Evolutionary conservation across 106 monocot species (phyloP).

Genomic region (Dendrobium chrysotoxum): DNA sequence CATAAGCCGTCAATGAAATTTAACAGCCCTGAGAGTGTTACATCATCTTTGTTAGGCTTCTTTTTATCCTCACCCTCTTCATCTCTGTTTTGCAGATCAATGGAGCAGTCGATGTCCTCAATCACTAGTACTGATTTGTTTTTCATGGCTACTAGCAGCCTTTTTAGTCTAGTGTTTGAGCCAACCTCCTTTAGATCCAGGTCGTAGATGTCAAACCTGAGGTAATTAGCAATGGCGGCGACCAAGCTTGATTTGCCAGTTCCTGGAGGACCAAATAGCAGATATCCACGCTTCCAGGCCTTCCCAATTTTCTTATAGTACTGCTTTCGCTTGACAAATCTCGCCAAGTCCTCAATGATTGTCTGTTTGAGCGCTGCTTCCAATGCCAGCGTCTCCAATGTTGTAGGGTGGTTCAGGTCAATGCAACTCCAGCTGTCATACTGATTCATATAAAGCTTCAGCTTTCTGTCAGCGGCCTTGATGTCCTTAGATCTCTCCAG

Average conservation of each 20-base stretch:
- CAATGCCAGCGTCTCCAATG: slow-evolving; percentile 24
- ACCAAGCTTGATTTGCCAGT: slow-evolving; percentile 22
- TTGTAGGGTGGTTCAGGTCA: slow-evolving; percentile 28
- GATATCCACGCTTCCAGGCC: slow-evolving; percentile 24
- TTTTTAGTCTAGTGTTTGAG: slow-evolving; percentile 1
- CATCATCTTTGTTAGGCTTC: background rate
- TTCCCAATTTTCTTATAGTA: slow-evolving; percentile 17
- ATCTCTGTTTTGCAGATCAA: slow-evolving; percentile 8
- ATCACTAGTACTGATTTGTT: slow-evolving; percentile 18
- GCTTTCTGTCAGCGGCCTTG: background rate
- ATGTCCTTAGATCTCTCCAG: slow-evolving; percentile 7
- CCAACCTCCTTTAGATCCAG: slow-evolving; percentile 15
- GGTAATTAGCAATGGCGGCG: slow-evolving; percentile 22
- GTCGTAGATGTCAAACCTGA: slow-evolving; percentile 23
- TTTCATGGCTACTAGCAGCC: slow-evolving; percentile 7
- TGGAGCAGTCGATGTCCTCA: slow-evolving; percentile 24
- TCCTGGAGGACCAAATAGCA: slow-evolving; percentile 23
- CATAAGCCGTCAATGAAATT: slow-evolving; percentile 26
- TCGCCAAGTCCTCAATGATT: slow-evolving; percentile 15
- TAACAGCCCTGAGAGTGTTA: slow-evolving; percentile 21
- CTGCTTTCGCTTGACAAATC: slow-evolving; percentile 9
- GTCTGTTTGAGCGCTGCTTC: background rate
- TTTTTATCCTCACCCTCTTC: background rate
- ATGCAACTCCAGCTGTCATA: slow-evolving; percentile 13
- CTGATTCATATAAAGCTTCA: slow-evolving; percentile 20